These are phyloP conservation scores for Butyriboletus pseudospeciosus DNA, from an alignment of 1,284 basidiomycete genomes.

Conservation along the genomic window DNA sequence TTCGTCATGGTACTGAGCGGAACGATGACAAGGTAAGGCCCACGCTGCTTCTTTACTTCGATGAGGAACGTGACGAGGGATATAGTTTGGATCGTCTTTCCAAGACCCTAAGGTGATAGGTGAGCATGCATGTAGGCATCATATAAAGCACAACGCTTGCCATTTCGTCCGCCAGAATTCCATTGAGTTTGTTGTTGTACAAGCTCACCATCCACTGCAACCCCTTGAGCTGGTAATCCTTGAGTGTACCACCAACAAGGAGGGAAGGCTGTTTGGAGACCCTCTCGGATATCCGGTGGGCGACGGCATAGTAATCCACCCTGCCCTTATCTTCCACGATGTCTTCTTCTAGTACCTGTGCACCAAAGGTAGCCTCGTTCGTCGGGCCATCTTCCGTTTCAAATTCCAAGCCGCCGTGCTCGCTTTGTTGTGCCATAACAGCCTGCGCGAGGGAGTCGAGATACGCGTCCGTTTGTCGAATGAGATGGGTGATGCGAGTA, in stretches of 20 bases:
- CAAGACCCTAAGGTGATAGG: constrained; percentile 70
- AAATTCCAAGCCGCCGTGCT: constrained; percentile 52
- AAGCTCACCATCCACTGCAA: constrained; percentile 98
- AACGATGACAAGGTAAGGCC: constrained; percentile 97
- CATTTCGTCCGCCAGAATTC: constrained; percentile 99
- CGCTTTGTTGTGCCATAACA: constrained; percentile 90
- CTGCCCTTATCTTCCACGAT: constrained; percentile 67
- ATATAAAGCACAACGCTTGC: constrained; percentile 39
- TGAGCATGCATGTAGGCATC: constrained; percentile 10
- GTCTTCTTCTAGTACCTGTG: constrained; percentile 52
- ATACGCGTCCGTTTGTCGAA: constrained; percentile 93
- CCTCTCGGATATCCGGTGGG: constrained; percentile 90
- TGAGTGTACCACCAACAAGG: constrained; percentile 80
- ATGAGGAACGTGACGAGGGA: constrained; percentile 96
- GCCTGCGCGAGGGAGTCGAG: constrained; percentile 94
- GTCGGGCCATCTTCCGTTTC: constrained; percentile 69
- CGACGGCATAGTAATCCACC: constrained; percentile 96
- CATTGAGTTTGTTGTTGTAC: constrained; percentile 98
- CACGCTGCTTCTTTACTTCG: constrained; percentile 86
- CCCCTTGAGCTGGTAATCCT: constrained; percentile 91
- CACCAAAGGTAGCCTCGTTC: constrained; percentile 88
- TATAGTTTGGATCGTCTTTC: constrained; percentile 95
- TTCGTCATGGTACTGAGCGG: constrained; percentile 98
- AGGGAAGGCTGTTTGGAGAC: constrained; percentile 80
- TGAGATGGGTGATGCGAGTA: constrained; percentile 95